These are phyloP conservation scores for Trapa incisa DNA, from an alignment of 345 rosid species.

Conservation along the genomic window DNA sequence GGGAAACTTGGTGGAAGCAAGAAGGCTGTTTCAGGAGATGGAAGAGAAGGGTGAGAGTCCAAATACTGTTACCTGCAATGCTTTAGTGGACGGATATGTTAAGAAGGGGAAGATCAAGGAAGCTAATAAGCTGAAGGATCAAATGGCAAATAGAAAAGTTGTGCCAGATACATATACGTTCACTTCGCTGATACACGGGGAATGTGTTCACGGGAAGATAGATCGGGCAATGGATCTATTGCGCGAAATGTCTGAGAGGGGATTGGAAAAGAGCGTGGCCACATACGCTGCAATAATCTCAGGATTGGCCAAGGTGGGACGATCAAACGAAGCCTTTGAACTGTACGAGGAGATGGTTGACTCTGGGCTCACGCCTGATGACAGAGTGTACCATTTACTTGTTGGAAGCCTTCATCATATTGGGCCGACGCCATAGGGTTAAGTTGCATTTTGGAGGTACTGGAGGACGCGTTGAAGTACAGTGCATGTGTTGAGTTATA, in stretches of 20 bases:
- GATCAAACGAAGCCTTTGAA: constrained; percentile 69
- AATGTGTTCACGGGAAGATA: constrained; percentile 47
- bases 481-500: background rate
- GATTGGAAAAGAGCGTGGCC: constrained; percentile 32
- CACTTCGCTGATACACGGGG: constrained; percentile 67
- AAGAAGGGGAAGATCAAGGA: constrained; percentile 60
- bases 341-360: constrained; percentile 58
- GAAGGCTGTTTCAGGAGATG: constrained; percentile 53
- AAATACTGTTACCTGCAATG: constrained; percentile 44
- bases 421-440: background rate
- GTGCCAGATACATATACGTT: constrained; percentile 50
- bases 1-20: constrained; percentile 69
- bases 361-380: constrained; percentile 48
- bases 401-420: constrained; percentile 48
- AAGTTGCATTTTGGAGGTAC: background rate
- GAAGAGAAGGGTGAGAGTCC: constrained; percentile 39
- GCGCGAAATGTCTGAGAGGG: constrained; percentile 36
- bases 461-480: background rate
- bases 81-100: constrained; percentile 49
- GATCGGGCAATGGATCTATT: constrained; percentile 60
- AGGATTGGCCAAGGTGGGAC: constrained; percentile 58
- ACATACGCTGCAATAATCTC: constrained; percentile 58
- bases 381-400: constrained; percentile 59
- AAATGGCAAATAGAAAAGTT: constrained; percentile 44
- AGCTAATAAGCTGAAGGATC: constrained; percentile 42